Base-by-base conservation (phyloP, 1,139 yeast genomes). In the Yamadazyma conglobata region DNA sequence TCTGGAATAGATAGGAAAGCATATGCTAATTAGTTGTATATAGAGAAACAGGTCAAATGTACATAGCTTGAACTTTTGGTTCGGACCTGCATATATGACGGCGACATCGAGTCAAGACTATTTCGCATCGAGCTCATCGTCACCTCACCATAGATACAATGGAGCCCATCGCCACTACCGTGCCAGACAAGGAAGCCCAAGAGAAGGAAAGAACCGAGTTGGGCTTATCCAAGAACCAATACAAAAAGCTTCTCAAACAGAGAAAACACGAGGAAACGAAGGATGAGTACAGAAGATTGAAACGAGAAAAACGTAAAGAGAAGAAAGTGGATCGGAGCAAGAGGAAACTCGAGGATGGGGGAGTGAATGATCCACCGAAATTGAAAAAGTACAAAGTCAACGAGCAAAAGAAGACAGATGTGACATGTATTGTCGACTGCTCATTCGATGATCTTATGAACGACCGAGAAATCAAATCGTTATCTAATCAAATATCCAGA, bases 361-460 rank as follows among this genome's bases (percentile, higher is more conserved):
- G 48, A 42, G 30, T 42, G 29, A 49, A 31, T 35, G 43, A 54
- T 30, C 7, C 15, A n/a, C 22, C 13, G 5, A 64, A 37, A 42
- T 51, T 25, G 51, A 48, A 52, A 58, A 53, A 37, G 52, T 48
- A 29, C 52, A 64, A 20, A 4, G 72, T 73, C 3, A 51, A 54
- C 19, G 48, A 57, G 10, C 82, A 77, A 45, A 47, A 36, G 2
- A 54, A 58, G 8, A 68, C 78, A 4, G 73, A 70, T 0, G 69
- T 74, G 24, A 61, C 61, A 5, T 69, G 89, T 21, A 61, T 88
- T 12, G 54, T 91, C 43, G 98, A 91, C 57, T 91, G 98, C 58
- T 85, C 73, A 15, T 91, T 91, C 54, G 98, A 91, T 50, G 88
- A 85, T 25, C 56, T 84, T 48, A 91, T 91, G 98, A 76, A 70